Percentiles rank a stretch among this genome's conserved stretches.
phyloP scores from a whole-genome alignment of 2,329 filamentous ascomycete genomes.

The Xylaria arbuscula region DNA sequence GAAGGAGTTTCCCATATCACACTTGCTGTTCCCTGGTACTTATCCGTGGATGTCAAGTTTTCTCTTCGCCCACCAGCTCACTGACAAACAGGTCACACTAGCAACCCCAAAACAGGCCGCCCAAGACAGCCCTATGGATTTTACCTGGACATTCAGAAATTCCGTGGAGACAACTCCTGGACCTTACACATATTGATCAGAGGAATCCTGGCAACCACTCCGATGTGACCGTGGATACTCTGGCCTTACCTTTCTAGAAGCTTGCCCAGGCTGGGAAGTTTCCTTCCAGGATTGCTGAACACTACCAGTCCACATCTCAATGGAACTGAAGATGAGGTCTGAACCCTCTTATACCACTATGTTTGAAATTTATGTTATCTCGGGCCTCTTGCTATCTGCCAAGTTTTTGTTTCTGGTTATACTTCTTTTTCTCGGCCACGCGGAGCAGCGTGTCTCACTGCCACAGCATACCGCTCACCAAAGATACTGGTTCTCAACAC shows the following conservation, averaged over 20 bases:
- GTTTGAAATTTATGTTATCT: slow-evolving; percentile 4
- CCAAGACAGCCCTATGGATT: slow-evolving; percentile 13
- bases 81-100: slow-evolving; percentile 39
- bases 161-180: slow-evolving; percentile 19
- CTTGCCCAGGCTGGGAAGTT: slow-evolving; percentile 25
- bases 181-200: neutral
- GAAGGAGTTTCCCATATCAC: slow-evolving; percentile 51
- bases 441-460: slow-evolving; percentile 9
- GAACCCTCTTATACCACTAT: slow-evolving; percentile 11
- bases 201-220: slow-evolving; percentile 15
- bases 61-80: slow-evolving; percentile 27
- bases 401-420: slow-evolving; percentile 12
- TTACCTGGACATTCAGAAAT: slow-evolving; percentile 22
- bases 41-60: slow-evolving; percentile 42
- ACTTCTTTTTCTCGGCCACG: neutral
- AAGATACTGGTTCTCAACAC: neutral
- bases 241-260: slow-evolving; percentile 4
- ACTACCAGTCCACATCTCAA: neutral
- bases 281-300: slow-evolving; percentile 19
- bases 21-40: slow-evolving; percentile 42
- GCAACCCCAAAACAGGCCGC: slow-evolving; percentile 21
- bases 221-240: slow-evolving; percentile 19
- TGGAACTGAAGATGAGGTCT: slow-evolving; percentile 20
- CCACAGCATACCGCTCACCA: slow-evolving; percentile 5
- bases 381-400: slow-evolving; percentile 11